Percentiles rank a stretch among this genome's conserved stretches.
Evolutionary conservation across 2,329 filamentous ascomycete genomes (phyloP).

Genomic region (Alternaria sp.): DNA sequence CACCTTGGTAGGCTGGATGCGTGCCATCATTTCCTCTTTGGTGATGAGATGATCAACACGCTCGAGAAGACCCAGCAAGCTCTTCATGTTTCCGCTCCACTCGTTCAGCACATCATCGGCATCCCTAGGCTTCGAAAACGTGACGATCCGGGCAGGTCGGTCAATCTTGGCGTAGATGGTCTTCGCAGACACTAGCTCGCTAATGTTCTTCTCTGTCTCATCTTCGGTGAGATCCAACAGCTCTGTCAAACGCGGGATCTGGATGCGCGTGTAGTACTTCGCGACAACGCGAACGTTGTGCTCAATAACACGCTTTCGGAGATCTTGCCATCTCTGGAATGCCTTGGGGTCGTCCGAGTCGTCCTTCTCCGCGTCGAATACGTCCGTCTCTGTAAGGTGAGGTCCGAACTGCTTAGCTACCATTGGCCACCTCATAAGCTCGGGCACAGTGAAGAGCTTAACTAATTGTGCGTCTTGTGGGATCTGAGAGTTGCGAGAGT

Average conservation of each 20-base stretch:
- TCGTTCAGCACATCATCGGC: constrained; percentile 97
- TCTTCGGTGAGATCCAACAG: constrained; percentile 91
- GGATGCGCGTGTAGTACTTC: constrained; percentile 98
- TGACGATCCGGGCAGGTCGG: constrained; percentile 88
- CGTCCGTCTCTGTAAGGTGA: constrained; percentile 86
- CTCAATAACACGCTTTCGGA: constrained; percentile 98
- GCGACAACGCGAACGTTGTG: constrained; percentile 98
- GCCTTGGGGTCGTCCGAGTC: constrained; percentile 80
- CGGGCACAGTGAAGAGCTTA: constrained; percentile 92
- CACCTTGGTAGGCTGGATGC: constrained; percentile 76
- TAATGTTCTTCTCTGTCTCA: constrained; percentile 99
- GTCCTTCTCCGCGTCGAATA: constrained; percentile 76
- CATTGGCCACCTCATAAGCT: constrained; percentile 98
- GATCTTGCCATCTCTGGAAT: constrained; percentile 86
- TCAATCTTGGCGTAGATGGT: constrained; percentile 99
- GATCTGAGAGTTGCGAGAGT: constrained; percentile 80
- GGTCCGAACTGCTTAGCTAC: constrained; percentile 88
- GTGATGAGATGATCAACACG: constrained; percentile 97
- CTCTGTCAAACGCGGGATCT: constrained; percentile 87
- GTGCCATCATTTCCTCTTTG: constrained; percentile 99
- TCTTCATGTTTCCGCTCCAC: constrained; percentile 99
- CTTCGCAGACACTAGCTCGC: constrained; percentile 94
- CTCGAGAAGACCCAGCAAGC: constrained; percentile 81
- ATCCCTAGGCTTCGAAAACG: constrained; percentile 92
- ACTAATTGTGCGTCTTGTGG: constrained; percentile 83